These are phyloP conservation scores for Russula ochroleuca DNA, from an alignment of 768 basidiomycete species.

Conservation along the genomic window DNA sequence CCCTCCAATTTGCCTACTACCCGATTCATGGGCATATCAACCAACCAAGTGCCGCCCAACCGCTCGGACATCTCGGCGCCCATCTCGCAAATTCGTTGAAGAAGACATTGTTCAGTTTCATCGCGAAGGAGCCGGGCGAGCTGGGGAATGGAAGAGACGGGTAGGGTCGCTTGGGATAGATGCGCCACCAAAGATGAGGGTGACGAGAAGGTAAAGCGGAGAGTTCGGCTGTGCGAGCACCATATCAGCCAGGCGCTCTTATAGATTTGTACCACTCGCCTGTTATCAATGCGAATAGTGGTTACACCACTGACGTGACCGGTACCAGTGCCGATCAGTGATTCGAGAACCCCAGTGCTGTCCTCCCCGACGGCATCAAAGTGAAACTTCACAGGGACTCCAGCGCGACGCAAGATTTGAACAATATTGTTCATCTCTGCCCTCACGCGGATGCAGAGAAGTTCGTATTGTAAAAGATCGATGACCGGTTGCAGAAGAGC, in stretches of 20 bases:
- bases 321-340: conserved; percentile 41
- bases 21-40: conserved; percentile 61
- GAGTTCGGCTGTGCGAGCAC: conserved; percentile 48
- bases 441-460: conserved; percentile 62
- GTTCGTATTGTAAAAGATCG: conserved; percentile 74
- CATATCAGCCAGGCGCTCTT: background rate
- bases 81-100: conserved; percentile 63
- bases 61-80: conserved; percentile 53
- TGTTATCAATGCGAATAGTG: conserved; percentile 62
- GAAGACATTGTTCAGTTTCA: conserved; percentile 69
- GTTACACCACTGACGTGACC: conserved; percentile 66
- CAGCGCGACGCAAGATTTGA: conserved; percentile 46
- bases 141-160: conserved; percentile 71
- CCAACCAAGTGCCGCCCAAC: conserved; percentile 65
- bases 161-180: conserved; percentile 71
- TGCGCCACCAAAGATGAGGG: conserved; percentile 76
- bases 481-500: conserved; percentile 69
- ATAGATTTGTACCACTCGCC: conserved; percentile 38
- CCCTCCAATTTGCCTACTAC: conserved; percentile 77
- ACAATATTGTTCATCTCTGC: conserved; percentile 52
- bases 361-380: conserved; percentile 66
- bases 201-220: conserved; percentile 71
- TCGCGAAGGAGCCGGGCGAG: conserved; percentile 69
- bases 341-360: conserved; percentile 52
- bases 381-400: conserved; percentile 52